Base-by-base conservation (phyloP, 495 filamentous ascomycete genomes). In the Trichoderma orchidacearum region DNA sequence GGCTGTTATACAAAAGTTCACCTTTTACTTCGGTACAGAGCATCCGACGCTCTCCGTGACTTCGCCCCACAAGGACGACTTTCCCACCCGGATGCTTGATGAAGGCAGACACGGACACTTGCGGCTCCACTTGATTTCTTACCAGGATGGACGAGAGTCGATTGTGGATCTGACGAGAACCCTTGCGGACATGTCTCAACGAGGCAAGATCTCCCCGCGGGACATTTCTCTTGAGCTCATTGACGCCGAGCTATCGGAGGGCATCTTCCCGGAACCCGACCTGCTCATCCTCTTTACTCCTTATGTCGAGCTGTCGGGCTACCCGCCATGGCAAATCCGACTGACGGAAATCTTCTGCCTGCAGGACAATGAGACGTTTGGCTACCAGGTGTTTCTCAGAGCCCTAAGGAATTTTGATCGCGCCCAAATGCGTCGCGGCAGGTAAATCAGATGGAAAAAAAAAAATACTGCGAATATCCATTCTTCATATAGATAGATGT, bases 141-240 rank as follows among this genome's bases (percentile, higher is more conserved):
- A 85, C 23, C 85, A 89, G 34, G 93, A 97, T 64, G 91, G 92
- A 30, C 85, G 90, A 34, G 87, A 94, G 63, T 95, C 92, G 9
- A 77, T 98, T 55, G 90, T 96, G 9, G 93, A 97, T 69, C 79
- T 98, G 27, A 97, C 94, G 41, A 94, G 91, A 64, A 96, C 94
- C 3, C 76, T 98, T 8, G 80, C 91, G 5, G 89, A 95, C 62
- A 96, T 98, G 92, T 82, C 88, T 4, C 93, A 98, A 72, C 83
- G 86, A 56, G 83, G 84, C 53, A 95, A 95, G 68, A 70, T 98
- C 21, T 78, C 79, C 2, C 73, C 85, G 0, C 70, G 78, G 17
- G 91, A 98, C 65, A 90, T 98, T 58, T 88, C 80, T 38, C 72
- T 79, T 17, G 89, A 96, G 59, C 72, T 98, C 36, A 83, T 98